A percentile compares a stretch with the other conserved stretches of the same genome.
phyloP scores from a whole-genome alignment of 2,329 filamentous ascomycete species.

The Claviceps humidiphila region DNA sequence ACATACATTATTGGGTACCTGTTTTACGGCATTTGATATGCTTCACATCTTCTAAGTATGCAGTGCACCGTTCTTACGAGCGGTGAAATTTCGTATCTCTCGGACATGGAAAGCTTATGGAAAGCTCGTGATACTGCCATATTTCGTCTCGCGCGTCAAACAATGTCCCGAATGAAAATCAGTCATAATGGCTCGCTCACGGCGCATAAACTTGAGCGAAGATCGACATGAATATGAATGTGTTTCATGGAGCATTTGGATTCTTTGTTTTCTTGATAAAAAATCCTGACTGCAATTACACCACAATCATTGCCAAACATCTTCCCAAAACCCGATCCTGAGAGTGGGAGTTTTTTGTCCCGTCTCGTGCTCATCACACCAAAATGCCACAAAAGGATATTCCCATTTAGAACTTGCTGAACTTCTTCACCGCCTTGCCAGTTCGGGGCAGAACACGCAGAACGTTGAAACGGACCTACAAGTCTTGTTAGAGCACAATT shows the following conservation, averaged over 20 bases:
- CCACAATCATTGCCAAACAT: constrained; percentile 29
- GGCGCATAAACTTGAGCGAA: neutral
- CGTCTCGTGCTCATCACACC: constrained; percentile 37
- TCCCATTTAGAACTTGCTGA: constrained; percentile 87
- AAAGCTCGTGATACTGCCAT: no score
- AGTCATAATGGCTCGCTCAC: neutral
- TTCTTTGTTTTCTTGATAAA: constrained; percentile 13
- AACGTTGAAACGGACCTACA: constrained; percentile 95
- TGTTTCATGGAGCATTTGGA: constrained; percentile 23
- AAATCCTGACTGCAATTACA: constrained; percentile 32
- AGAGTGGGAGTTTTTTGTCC: constrained; percentile 23
- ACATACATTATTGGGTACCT: no score
- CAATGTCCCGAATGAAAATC: no score
- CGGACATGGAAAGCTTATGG: no score
- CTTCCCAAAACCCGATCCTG: constrained; percentile 28
- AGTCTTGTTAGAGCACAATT: constrained; percentile 12
- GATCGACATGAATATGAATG: neutral
- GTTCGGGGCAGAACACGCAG: constrained; percentile 96
- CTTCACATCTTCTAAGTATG: no score
- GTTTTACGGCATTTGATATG: no score
- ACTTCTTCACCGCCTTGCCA: constrained; percentile 94
- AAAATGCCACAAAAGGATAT: constrained; percentile 36
- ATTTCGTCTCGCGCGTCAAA: no score
- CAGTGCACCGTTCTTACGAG: no score
- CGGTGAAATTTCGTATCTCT: no score